Evolutionary conservation across 2,329 filamentous ascomycete genomes (phyloP), one percentile per base, ranked within the genome.

Genomic region (Apiospora saccharicola): DNA sequence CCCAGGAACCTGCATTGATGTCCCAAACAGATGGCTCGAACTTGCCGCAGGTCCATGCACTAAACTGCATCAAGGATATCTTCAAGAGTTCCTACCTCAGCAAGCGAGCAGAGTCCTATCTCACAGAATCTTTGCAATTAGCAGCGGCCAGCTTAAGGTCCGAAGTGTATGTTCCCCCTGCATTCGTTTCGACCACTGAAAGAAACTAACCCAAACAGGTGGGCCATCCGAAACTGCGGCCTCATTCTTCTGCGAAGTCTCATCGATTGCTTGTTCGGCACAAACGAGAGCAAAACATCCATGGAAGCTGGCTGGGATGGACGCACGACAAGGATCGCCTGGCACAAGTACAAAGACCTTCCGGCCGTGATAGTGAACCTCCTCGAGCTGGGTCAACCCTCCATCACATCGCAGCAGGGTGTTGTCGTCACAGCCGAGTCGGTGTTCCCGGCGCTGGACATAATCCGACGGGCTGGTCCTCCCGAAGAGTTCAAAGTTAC

Each of bases 141-240:
- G 95, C 95, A 1, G 93, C 94, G 14, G 89, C 89, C 72, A 94
- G 93, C 70, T 86, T 99, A 22, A 92, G 90, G 64, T 96, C 94
- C 0, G 89, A 93, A 73, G 90, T 96, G 90, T 93, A 84, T 82
- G 89, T 81, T 10, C 24, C 64, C 3, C 43, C 74, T n/a, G 22
- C 3, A 13, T 41, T 6, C 3, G 22, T 14, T n/a, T n/a, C 16
- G 1, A 12, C 4, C 34, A 41, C 3, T 19, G 16, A 13, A 67
- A 3, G 13, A 3, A 34, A 30, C 67, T 68, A 7, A 68, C 24
- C 44, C 51, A 37, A 16, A 72, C 75, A 93, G 91, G 30, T 99
- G 96, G 96, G 94, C 95, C 0, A 95, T 99, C 72, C 92, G 95
- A 0, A 99, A 99, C 80, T 98, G 95, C 76, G 95, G 95, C 1